phyloP scores from a whole-genome alignment of 75 land plant genomes.

The Ceratopteris richardii region DNA sequence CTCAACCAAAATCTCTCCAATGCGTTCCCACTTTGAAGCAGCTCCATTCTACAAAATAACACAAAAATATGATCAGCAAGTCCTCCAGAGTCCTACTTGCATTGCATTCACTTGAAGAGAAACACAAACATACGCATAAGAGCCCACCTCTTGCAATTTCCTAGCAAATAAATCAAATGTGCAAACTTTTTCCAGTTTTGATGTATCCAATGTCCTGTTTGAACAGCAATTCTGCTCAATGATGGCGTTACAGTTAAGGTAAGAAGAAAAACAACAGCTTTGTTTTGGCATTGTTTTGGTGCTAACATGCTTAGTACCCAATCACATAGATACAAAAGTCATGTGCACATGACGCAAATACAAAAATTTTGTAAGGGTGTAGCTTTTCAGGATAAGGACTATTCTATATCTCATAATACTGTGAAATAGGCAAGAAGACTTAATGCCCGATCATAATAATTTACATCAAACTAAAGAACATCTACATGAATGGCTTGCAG shows the following conservation, averaged over 20 bases:
- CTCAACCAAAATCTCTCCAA: neutral
- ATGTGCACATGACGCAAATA: neutral
- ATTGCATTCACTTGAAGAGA: neutral
- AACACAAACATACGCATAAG: neutral
- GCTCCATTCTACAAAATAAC: neutral
- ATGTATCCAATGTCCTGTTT: neutral
- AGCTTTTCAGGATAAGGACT: neutral
- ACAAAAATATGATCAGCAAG: neutral
- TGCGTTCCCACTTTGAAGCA: neutral
- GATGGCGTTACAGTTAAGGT: neutral
- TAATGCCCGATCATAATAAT: too few species aligned
- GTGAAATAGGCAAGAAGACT: too few species aligned
- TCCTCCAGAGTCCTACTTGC: too few species aligned
- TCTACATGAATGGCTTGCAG: too few species aligned
- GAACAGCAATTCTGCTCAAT: neutral
- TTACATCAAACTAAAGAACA: too few species aligned
- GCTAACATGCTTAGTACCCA: neutral
- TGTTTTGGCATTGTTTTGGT: neutral
- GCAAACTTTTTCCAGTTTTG: neutral
- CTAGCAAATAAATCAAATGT: slow-evolving; percentile 2
- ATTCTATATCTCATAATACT: too few species aligned
- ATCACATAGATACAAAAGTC: neutral
- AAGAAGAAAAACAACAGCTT: neutral
- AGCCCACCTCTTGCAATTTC: neutral
- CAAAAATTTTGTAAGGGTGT: neutral